Evolutionary conservation across 768 basidiomycete species (phyloP).

Genomic region (Sutorius australiensis): DNA sequence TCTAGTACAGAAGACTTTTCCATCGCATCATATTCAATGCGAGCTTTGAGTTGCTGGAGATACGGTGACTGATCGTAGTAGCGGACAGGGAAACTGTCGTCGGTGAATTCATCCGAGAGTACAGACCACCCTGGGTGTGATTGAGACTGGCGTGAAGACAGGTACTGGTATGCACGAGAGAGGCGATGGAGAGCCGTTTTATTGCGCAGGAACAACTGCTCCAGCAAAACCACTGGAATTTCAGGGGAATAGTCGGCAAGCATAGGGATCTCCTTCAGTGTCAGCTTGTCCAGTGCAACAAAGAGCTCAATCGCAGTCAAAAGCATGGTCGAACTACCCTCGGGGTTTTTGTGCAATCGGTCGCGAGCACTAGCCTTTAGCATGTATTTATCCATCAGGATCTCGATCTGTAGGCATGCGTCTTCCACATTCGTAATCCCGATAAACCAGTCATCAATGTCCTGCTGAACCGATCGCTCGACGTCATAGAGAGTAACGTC

Average conservation of each 20-base stretch:
- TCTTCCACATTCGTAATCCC: too few species aligned
- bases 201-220: too few species aligned
- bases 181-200: not conserved
- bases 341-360: conserved; percentile 13
- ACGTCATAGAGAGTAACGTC: too few species aligned
- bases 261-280: conserved; percentile 19
- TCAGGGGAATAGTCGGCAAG: conserved; percentile 2
- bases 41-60: not conserved
- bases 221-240: too few species aligned
- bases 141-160: not conserved
- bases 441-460: too few species aligned
- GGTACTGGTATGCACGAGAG: not conserved
- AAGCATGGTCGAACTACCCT: conserved; percentile 38
- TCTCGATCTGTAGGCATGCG: too few species aligned
- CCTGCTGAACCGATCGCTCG: too few species aligned
- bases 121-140: not conserved
- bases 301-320: conserved; percentile 33
- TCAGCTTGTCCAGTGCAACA: conserved; percentile 35
- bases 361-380: not conserved
- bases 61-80: too few species aligned
- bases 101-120: too few species aligned
- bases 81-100: too few species aligned
- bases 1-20: not conserved
- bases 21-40: not conserved
- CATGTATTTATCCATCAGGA: not conserved